Conservation (phyloP, 495 filamentous ascomycete species). For the Neurospora sp. region DNA sequence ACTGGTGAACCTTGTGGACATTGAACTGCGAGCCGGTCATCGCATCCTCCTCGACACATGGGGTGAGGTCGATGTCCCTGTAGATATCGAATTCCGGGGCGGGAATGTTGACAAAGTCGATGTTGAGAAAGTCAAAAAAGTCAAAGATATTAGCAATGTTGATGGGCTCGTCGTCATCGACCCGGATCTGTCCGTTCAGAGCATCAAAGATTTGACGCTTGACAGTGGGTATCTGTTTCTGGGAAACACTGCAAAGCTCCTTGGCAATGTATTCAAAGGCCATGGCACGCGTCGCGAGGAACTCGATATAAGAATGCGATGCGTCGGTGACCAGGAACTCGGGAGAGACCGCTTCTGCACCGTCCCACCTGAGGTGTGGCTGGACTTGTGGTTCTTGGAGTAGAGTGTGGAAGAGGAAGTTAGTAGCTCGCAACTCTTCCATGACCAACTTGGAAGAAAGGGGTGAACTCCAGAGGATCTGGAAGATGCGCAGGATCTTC, state of each 20-base stretch:
- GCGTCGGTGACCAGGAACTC: slow-evolving; percentile 57
- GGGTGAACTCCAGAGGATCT: slow-evolving; percentile 72
- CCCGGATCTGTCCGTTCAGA: slow-evolving; percentile 60
- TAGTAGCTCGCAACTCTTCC: slow-evolving; percentile 62
- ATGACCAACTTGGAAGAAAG: slow-evolving; percentile 66
- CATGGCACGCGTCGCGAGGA: slow-evolving; percentile 60
- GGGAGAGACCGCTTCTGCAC: slow-evolving; percentile 31
- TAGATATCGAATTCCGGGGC: slow-evolving; percentile 46
- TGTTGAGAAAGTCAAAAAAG: slow-evolving; percentile 80
- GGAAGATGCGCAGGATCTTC: slow-evolving; percentile 65
- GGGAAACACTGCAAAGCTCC: slow-evolving; percentile 69
- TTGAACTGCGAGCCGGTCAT: slow-evolving; percentile 45
- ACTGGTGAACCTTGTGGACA: slow-evolving; percentile 51
- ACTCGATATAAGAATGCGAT: slow-evolving; percentile 57
- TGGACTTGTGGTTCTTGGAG: slow-evolving; percentile 53
- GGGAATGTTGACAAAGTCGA: slow-evolving; percentile 43
- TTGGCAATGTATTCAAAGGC: slow-evolving; percentile 73
- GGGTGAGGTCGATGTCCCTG: slow-evolving; percentile 48
- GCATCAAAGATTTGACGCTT: slow-evolving; percentile 70
- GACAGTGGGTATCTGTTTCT: slow-evolving; percentile 58
- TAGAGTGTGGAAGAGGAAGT: slow-evolving; percentile 63
- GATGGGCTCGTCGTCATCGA: slow-evolving; percentile 51
- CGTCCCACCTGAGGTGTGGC: slow-evolving; percentile 60
- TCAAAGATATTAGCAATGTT: slow-evolving; percentile 73
- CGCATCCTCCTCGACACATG: slow-evolving; percentile 44